phyloP scores from a whole-genome alignment of 441 rosid species.

The Daphne laureola region DNA sequence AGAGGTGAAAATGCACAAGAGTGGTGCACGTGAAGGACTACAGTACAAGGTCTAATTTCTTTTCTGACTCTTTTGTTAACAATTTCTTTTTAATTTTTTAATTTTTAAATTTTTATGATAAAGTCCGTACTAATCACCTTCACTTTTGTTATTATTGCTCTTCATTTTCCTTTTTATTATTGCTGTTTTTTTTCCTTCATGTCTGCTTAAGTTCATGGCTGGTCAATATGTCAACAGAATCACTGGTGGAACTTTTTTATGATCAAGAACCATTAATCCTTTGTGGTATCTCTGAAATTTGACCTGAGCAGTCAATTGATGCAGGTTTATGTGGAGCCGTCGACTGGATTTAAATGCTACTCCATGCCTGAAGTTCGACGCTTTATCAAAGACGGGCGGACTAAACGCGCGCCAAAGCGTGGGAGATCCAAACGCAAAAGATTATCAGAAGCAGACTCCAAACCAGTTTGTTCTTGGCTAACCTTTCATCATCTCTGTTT shows the following conservation, averaged over 20 bases:
- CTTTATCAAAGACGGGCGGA: slow-evolving; percentile 19
- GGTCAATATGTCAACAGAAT: neutral
- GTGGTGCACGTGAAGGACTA: slow-evolving; percentile 18
- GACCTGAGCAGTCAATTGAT: slow-evolving; percentile 5
- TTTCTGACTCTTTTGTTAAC: neutral
- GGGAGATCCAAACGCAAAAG: slow-evolving; percentile 2
- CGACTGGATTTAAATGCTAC: slow-evolving; percentile 24
- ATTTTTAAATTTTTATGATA: too few species aligned
- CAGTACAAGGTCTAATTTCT: slow-evolving; percentile 29
- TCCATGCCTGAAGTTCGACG: slow-evolving; percentile 36
- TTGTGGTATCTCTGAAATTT: slow-evolving; percentile 5
- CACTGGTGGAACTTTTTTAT: neutral
- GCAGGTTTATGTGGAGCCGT: slow-evolving; percentile 30
- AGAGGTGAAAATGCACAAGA: slow-evolving; percentile 21
- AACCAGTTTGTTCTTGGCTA: slow-evolving; percentile 19
- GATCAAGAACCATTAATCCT: neutral
- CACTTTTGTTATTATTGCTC: slow-evolving; percentile 2
- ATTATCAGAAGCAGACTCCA: slow-evolving; percentile 8
- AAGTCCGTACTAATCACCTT: slow-evolving; percentile 3
- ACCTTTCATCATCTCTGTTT: slow-evolving; percentile 5
- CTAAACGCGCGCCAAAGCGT: slow-evolving; percentile 10
- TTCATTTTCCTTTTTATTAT: neutral
- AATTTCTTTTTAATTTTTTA: too few species aligned
- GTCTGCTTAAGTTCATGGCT: slow-evolving; percentile 6
- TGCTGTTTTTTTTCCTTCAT: slow-evolving; percentile 1